A percentile compares a stretch with the other conserved stretches of the same genome.
phyloP scores from a whole-genome alignment of 805 yeast species.

The Lipomyces oligophaga region DNA sequence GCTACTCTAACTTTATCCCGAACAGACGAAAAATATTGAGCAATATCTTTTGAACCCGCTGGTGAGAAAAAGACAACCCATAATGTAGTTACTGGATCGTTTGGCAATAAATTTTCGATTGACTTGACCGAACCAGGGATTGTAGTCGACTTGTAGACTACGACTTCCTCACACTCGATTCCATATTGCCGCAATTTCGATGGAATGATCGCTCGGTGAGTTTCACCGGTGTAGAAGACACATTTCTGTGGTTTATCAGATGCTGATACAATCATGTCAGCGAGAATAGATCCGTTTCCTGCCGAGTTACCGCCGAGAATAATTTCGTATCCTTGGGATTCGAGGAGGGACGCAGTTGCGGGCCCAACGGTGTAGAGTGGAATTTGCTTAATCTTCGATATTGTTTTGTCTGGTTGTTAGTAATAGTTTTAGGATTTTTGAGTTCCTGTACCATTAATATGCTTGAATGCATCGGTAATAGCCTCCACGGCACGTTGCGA shows the following conservation, averaged over 20 bases:
- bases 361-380: constrained; percentile 89
- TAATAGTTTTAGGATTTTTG: background rate
- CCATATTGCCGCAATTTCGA: constrained; percentile 42
- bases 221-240: constrained; percentile 80
- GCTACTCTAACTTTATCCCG: constrained; percentile 50
- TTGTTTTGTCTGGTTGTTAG: too few species aligned
- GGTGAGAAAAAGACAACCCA: constrained; percentile 92
- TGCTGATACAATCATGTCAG: constrained; percentile 44
- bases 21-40: constrained; percentile 14
- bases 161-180: constrained; percentile 15
- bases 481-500: constrained; percentile 91
- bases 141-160: constrained; percentile 36
- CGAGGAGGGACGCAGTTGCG: constrained; percentile 63
- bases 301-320: constrained; percentile 71
- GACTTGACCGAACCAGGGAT: constrained; percentile 30
- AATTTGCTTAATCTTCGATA: too few species aligned
- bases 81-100: background rate
- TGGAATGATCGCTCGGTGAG: constrained; percentile 79
- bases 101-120: constrained; percentile 37
- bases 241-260: constrained; percentile 27
- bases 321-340: constrained; percentile 58
- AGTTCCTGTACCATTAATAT: constrained; percentile 32
- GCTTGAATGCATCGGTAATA: constrained; percentile 42
- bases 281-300: constrained; percentile 73
- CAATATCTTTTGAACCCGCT: constrained; percentile 62